Percentiles rank a stretch among this genome's conserved stretches.
Conservation (phyloP, 306 rosid species). For the Trifolium fragiferum region DNA sequence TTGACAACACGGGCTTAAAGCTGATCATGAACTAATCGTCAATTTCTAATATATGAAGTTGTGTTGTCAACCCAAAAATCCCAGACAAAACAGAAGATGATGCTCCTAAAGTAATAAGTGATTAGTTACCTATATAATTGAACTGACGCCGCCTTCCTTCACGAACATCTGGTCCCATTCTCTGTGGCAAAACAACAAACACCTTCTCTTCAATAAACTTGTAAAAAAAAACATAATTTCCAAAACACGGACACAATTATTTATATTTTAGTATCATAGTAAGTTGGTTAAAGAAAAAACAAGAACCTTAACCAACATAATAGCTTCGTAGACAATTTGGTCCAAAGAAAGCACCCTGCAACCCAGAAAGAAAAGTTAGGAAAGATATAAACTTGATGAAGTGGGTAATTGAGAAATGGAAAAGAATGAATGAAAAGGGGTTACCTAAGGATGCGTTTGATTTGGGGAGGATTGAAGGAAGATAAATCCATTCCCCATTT, state of each 20-base stretch:
- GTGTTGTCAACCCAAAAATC: not conserved
- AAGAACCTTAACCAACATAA: conserved; percentile 73
- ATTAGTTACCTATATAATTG: conserved; percentile 77
- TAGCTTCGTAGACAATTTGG: conserved; percentile 66
- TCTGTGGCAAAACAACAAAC: conserved; percentile 76
- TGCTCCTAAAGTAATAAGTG: not conserved
- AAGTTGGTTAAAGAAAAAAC: not conserved
- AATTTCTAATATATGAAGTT: conserved; percentile 9
- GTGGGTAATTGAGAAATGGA: conserved; percentile 9
- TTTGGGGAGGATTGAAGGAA: conserved; percentile 73
- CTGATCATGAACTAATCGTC: conserved; percentile 7
- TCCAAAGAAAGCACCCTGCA: conserved; percentile 70
- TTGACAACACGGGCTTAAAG: not conserved
- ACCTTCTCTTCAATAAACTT: conserved; percentile 57
- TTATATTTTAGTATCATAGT: not conserved
- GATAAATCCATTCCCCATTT: conserved; percentile 84
- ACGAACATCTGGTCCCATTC: conserved; percentile 80
- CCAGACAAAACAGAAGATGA: not conserved
- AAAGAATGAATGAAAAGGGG: not conserved
- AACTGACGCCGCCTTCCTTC: conserved; percentile 94
- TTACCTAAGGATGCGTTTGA: conserved; percentile 86
- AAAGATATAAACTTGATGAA: conserved; percentile 14
- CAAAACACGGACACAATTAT: not conserved
- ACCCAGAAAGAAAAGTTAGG: conserved; percentile 26
- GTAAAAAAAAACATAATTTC: not conserved